These are phyloP conservation scores for Kwoniella newhampshirensis DNA, from an alignment of 768 basidiomycete species.

Conservation along the genomic window DNA sequence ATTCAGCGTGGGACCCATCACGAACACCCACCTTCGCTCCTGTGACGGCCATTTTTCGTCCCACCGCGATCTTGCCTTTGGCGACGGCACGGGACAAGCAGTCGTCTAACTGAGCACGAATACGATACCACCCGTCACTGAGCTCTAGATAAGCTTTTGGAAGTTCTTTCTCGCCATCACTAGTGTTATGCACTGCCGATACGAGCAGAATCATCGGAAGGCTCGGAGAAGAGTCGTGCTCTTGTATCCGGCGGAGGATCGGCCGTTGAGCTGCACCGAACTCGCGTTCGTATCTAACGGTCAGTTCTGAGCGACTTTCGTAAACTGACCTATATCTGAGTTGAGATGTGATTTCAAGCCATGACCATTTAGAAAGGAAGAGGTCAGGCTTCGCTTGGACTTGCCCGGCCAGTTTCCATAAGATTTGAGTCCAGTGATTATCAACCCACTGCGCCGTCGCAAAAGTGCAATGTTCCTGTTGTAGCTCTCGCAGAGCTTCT, in stretches of 20 bases:
- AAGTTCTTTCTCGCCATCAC: constrained; percentile 49
- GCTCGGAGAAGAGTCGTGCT: constrained; percentile 75
- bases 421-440: constrained; percentile 84
- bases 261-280: constrained; percentile 74
- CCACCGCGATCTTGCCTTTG: constrained; percentile 67
- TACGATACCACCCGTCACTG: constrained; percentile 96
- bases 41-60: constrained; percentile 76
- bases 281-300: constrained; percentile 80
- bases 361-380: constrained; percentile 70
- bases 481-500: constrained; percentile 29
- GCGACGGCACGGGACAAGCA: constrained; percentile 69
- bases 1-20: constrained; percentile 3
- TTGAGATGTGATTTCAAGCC: constrained; percentile 76
- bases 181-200: constrained; percentile 60
- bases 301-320: background rate
- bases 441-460: constrained; percentile 79
- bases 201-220: constrained; percentile 83
- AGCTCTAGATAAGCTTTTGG: constrained; percentile 70
- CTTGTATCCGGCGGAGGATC: constrained; percentile 73
- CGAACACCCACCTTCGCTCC: constrained; percentile 69
- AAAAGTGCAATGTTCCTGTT: constrained; percentile 58
- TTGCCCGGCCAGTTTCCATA: constrained; percentile 94
- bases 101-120: constrained; percentile 73
- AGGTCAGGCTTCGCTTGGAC: constrained; percentile 68
- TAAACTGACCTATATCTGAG: constrained; percentile 72